These are phyloP conservation scores for Gentiana macrophylla DNA, from an alignment of 257 asterid genomes.

Conservation along the genomic window DNA sequence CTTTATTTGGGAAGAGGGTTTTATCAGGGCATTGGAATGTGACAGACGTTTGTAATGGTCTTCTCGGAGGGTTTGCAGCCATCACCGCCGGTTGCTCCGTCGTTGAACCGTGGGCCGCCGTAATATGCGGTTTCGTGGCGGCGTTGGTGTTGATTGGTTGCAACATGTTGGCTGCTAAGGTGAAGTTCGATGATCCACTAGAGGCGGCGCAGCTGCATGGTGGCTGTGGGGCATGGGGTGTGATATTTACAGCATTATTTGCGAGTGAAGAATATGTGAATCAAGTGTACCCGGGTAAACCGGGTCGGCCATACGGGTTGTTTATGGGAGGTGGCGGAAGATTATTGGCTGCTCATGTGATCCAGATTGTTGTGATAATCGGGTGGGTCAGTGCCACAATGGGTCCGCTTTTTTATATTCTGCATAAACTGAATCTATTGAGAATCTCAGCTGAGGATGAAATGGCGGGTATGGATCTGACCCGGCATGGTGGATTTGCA, in stretches of 20 bases:
- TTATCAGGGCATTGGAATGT: conserved; percentile 54
- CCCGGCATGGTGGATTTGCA: conserved; percentile 63
- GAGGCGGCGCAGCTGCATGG: conserved; percentile 62
- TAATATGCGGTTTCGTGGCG: conserved; percentile 36
- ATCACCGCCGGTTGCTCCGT: conserved; percentile 57
- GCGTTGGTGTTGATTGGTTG: conserved; percentile 53
- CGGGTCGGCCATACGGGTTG: conserved; percentile 38
- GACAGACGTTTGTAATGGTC: conserved; percentile 50
- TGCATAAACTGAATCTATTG: conserved; percentile 34
- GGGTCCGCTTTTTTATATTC: conserved; percentile 52
- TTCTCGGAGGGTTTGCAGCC: conserved; percentile 58
- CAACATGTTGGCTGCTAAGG: conserved; percentile 28
- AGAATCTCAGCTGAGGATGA: conserved; percentile 49
- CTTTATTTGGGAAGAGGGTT: conserved; percentile 36
- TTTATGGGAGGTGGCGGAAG: conserved; percentile 56
- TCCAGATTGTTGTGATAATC: conserved; percentile 30
- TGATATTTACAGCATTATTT: conserved; percentile 44
- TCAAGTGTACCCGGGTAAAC: conserved; percentile 31
- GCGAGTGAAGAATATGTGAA: conserved; percentile 29
- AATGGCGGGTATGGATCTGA: conserved; percentile 54
- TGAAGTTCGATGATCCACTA: conserved; percentile 42
- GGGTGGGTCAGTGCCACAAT: conserved; percentile 53
- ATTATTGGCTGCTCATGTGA: conserved; percentile 44
- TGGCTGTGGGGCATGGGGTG: conserved; percentile 66
- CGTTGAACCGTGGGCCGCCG: conserved; percentile 58